Evolutionary conservation across 139 green algal species (phyloP).

Genomic region (Chlamydomonas urium): DNA sequence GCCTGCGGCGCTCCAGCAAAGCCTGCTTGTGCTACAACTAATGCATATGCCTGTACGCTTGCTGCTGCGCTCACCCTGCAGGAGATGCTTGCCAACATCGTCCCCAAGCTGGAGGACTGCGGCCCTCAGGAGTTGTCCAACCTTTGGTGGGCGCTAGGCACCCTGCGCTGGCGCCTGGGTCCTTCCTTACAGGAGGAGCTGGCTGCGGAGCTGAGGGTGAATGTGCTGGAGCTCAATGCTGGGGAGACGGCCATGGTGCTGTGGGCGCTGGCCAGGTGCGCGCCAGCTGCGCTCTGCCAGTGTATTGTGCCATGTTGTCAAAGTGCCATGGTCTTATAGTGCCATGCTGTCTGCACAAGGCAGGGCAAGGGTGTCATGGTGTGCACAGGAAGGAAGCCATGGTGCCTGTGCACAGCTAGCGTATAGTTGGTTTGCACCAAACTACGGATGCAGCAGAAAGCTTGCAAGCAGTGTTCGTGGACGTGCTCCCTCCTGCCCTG

Average conservation of each 20-base stretch:
- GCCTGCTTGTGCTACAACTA: too few species aligned
- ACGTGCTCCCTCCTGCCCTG: not conserved
- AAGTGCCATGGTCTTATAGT: not conserved
- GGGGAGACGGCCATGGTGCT: slow-evolving; percentile 6
- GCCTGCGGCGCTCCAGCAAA: too few species aligned
- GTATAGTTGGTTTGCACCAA: too few species aligned
- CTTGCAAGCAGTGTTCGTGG: too few species aligned
- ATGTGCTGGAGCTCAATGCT: not conserved
- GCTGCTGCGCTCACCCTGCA: not conserved
- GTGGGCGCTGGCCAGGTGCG: slow-evolving; percentile 4
- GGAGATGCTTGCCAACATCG: not conserved
- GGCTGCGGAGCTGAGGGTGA: not conserved
- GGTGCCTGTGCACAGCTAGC: too few species aligned
- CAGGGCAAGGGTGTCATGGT: not conserved
- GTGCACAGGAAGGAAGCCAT: too few species aligned
- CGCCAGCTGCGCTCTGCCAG: not conserved
- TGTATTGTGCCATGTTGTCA: not conserved
- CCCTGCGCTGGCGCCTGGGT: slow-evolving; percentile 1
- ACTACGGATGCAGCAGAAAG: too few species aligned
- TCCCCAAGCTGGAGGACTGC: not conserved
- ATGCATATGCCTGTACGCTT: too few species aligned
- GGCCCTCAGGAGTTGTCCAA: slow-evolving; percentile 3
- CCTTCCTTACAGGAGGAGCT: not conserved
- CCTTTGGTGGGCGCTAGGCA: slow-evolving; percentile 3
- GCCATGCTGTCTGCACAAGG: not conserved